A percentile compares a stretch with the other conserved stretches of the same genome.
Conservation (phyloP, 2,329 filamentous ascomycete species). For the Coniochaeta sp. region DNA sequence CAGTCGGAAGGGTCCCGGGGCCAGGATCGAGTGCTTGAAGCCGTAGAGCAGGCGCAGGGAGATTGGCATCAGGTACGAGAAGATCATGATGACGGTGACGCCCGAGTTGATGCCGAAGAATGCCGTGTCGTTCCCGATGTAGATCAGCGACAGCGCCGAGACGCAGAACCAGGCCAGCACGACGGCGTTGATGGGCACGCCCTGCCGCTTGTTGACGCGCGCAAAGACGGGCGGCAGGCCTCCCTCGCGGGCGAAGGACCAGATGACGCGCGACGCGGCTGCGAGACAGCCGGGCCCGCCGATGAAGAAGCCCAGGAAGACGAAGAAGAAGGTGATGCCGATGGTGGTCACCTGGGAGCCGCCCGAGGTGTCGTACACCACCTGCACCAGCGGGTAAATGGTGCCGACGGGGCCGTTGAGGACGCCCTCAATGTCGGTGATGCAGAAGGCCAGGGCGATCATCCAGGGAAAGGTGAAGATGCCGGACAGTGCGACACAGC, state of each 20-base stretch:
- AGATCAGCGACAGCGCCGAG: constrained; percentile 7
- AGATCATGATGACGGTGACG: constrained; percentile 2
- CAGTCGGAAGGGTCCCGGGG: too few species aligned
- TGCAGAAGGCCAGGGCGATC: background rate
- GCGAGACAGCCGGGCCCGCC: constrained; percentile 8
- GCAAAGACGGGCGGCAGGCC: constrained; percentile 6
- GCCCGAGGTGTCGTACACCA: background rate
- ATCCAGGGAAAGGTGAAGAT: background rate
- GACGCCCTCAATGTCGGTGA: background rate
- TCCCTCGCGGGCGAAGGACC: constrained; percentile 8
- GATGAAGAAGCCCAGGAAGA: background rate
- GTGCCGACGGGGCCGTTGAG: background rate
- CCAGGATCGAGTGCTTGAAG: too few species aligned
- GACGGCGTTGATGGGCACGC: background rate
- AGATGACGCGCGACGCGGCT: constrained; percentile 8
- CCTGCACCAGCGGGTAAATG: background rate
- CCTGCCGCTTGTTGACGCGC: background rate
- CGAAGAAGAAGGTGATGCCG: background rate
- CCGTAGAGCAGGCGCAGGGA: too few species aligned
- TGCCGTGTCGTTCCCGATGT: constrained; percentile 10
- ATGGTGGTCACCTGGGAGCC: too few species aligned
- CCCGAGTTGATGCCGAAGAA: constrained; percentile 10
- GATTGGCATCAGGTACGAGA: background rate
- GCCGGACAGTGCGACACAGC: background rate
- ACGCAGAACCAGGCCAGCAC: background rate